These are phyloP conservation scores for Mariannaea sp. DNA, from an alignment of 2,329 filamentous ascomycete genomes.

Conservation along the genomic window DNA sequence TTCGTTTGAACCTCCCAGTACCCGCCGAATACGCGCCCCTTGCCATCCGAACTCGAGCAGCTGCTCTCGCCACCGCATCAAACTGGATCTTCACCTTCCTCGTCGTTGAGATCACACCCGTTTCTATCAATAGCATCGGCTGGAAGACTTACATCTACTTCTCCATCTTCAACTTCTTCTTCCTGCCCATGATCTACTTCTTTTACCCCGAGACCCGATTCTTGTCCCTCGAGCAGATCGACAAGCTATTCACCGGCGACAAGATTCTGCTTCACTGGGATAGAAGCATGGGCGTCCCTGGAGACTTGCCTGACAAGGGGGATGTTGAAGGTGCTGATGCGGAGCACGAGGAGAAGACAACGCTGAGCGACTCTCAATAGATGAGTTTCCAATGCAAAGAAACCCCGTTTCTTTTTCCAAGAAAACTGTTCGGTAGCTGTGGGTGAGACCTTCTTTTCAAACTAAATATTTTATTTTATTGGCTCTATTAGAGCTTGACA, in stretches of 20 bases:
- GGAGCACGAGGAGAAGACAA: constrained; percentile 32
- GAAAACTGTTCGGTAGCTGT: not conserved
- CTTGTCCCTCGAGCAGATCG: constrained; percentile 55
- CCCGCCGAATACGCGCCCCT: constrained; percentile 51
- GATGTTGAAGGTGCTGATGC: constrained; percentile 23
- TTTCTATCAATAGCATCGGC: constrained; percentile 45
- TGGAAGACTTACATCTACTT: constrained; percentile 48
- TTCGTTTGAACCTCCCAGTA: too few relatives aligned
- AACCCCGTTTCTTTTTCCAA: too few relatives aligned
- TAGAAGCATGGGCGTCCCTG: constrained; percentile 40
- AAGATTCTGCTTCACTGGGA: constrained; percentile 42
- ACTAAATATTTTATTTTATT: too few relatives aligned
- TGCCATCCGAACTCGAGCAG: constrained; percentile 45
- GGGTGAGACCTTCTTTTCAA: not conserved
- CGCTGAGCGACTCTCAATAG: constrained; percentile 10
- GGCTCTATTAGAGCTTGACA: too few relatives aligned
- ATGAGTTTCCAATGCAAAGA: too few relatives aligned
- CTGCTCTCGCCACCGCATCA: constrained; percentile 45
- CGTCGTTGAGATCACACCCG: constrained; percentile 46
- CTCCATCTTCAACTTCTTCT: constrained; percentile 43
- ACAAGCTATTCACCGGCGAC: constrained; percentile 44
- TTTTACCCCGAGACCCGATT: constrained; percentile 56
- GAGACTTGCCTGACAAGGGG: constrained; percentile 32
- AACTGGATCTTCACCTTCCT: constrained; percentile 47
- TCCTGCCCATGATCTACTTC: constrained; percentile 52